phyloP scores from a whole-genome alignment of 208 protist species.

The Trypanosoma avium region DNA sequence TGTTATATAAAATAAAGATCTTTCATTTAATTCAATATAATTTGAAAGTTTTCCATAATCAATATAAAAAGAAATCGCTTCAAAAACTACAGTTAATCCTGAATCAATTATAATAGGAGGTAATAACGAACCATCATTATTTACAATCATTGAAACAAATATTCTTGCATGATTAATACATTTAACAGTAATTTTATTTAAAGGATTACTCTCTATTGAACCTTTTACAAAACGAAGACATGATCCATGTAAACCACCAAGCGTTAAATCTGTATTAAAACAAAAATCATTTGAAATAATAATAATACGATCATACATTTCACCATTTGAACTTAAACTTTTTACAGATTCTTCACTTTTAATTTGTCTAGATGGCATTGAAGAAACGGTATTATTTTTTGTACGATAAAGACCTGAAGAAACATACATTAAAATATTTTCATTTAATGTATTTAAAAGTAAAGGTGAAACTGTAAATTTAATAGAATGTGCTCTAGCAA shows the following conservation, averaged over 20 bases:
- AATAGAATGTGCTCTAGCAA: constrained; percentile 26
- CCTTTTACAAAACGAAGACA: constrained; percentile 33
- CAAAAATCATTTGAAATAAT: constrained; percentile 18
- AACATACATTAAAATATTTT: constrained; percentile 26
- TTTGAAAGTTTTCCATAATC: constrained; percentile 13
- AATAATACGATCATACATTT: constrained; percentile 6
- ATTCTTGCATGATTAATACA: constrained; percentile 43
- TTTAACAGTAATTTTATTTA: constrained; percentile 34
- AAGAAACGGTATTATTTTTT: background rate
- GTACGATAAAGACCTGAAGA: constrained; percentile 23
- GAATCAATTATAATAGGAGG: constrained; percentile 40
- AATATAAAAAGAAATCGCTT: constrained; percentile 35
- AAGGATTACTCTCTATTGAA: constrained; percentile 8
- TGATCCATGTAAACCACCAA: constrained; percentile 33
- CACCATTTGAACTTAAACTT: constrained; percentile 12
- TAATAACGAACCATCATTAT: constrained; percentile 15
- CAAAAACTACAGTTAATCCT: constrained; percentile 39
- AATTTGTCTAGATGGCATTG: background rate
- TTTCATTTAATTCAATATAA: constrained; percentile 32
- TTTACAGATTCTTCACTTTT: background rate
- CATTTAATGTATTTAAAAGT: constrained; percentile 33
- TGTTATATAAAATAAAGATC: constrained; percentile 35
- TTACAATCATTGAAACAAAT: constrained; percentile 28
- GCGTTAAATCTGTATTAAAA: constrained; percentile 29
- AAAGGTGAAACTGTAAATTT: constrained; percentile 31